These are phyloP conservation scores for Erodium texanum DNA, from an alignment of 441 rosid species.

Conservation along the genomic window DNA sequence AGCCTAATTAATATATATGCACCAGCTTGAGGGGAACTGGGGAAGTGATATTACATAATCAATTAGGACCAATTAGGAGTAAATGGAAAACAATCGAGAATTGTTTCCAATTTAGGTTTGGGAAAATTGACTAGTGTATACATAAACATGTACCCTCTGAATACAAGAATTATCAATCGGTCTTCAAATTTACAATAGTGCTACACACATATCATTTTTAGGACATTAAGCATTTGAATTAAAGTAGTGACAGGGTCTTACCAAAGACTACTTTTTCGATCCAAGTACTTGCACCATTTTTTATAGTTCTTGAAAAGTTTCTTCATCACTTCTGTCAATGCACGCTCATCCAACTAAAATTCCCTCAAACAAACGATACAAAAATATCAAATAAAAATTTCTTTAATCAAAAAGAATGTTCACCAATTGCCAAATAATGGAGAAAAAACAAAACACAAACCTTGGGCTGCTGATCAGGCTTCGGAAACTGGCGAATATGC, in stretches of 20 bases:
- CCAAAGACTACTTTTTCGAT: slow-evolving; percentile 95
- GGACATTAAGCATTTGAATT: too few species aligned
- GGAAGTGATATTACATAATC: not conserved
- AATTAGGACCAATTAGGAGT: not conserved
- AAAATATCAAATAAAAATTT: too few species aligned
- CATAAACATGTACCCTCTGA: too few species aligned
- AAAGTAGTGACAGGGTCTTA: slow-evolving; percentile 23
- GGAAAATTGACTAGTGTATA: too few species aligned
- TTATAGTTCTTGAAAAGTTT: slow-evolving; percentile 94
- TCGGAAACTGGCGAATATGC: slow-evolving; percentile 88
- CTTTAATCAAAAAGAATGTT: too few species aligned
- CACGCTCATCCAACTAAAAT: slow-evolving; percentile 82
- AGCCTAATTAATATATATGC: not conserved
- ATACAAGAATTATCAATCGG: too few species aligned
- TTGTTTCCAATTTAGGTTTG: too few species aligned
- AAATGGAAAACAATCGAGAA: not conserved
- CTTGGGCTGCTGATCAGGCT: slow-evolving; percentile 98
- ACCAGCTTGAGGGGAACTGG: not conserved
- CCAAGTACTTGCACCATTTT: slow-evolving; percentile 97
- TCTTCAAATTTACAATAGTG: too few species aligned
- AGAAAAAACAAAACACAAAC: slow-evolving; percentile 29
- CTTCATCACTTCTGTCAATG: slow-evolving; percentile 93
- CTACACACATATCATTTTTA: too few species aligned
- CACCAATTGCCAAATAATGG: too few species aligned
- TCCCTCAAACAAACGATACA: too few species aligned